Conservation (phyloP, 1,284 basidiomycete species). For the Porogramme epimiltina region DNA sequence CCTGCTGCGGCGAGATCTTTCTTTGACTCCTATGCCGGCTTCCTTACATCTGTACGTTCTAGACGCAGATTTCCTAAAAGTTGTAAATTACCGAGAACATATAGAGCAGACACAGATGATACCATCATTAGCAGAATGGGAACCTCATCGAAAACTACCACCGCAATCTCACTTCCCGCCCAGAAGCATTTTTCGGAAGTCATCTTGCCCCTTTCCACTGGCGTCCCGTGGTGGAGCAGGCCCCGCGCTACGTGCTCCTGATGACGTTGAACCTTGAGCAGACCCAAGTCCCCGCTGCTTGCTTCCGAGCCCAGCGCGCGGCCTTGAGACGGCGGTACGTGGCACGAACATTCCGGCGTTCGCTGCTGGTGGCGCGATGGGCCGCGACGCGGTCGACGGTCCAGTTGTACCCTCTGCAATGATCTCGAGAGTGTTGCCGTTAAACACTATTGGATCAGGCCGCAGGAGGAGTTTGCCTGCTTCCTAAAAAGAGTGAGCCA, state of each 20-base stretch:
- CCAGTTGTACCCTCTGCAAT: conserved; percentile 46
- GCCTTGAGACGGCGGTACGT: conserved; percentile 60
- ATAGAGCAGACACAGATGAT: neutral
- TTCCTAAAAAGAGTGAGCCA: conserved; percentile 51
- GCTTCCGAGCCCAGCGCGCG: conserved; percentile 68
- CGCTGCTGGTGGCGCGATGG: conserved; percentile 41
- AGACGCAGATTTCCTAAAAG: too few relatives aligned
- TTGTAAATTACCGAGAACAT: too few relatives aligned
- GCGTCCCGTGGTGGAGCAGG: conserved; percentile 14
- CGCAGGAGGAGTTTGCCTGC: conserved; percentile 76
- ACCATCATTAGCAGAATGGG: too few relatives aligned
- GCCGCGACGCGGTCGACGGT: conserved; percentile 23
- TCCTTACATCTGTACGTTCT: too few relatives aligned
- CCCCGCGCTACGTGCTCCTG: neutral
- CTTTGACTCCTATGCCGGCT: too few relatives aligned
- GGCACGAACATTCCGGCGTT: conserved; percentile 63
- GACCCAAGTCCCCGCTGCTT: conserved; percentile 38
- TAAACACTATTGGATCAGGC: conserved; percentile 68
- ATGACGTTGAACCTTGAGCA: conserved; percentile 20
- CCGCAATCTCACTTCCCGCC: conserved; percentile 30
- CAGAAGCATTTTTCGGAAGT: conserved; percentile 78
- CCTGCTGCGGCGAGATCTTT: too few relatives aligned
- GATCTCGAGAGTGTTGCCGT: conserved; percentile 57
- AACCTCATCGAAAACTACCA: too few relatives aligned
- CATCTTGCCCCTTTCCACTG: conserved; percentile 65